Evolutionary conservation across 2,329 filamentous ascomycete species (phyloP).

Genomic region (Chaetomiaceae sp.): DNA sequence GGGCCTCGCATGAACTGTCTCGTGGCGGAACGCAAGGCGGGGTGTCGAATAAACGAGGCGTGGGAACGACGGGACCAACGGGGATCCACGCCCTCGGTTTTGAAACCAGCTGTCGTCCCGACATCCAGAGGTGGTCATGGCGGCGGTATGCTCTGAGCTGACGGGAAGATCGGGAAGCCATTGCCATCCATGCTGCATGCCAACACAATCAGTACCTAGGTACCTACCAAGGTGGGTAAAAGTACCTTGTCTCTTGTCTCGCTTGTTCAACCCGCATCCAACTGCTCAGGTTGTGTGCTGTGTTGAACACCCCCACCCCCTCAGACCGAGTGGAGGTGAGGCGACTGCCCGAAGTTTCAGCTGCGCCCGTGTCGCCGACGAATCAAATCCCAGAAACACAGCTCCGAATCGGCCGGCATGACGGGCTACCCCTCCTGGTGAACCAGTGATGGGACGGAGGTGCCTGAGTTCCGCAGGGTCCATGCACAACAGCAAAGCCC

Average conservation of each 20-base stretch:
- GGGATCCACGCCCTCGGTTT: not conserved
- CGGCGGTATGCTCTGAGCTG: not conserved
- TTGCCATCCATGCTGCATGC: too few species aligned
- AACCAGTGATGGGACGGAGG: constrained; percentile 15
- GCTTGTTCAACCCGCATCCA: too few species aligned
- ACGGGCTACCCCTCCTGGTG: constrained; percentile 9
- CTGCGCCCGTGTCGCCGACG: not conserved
- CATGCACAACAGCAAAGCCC: constrained; percentile 2
- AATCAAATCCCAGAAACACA: constrained; percentile 1
- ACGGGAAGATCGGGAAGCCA: too few species aligned
- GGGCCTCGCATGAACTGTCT: not conserved
- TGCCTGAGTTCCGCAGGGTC: constrained; percentile 1
- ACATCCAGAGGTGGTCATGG: not conserved
- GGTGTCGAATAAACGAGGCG: constrained; percentile 2
- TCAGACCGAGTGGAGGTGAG: not conserved
- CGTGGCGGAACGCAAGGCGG: constrained; percentile 1
- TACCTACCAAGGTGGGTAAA: too few species aligned
- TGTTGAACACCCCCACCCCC: not conserved
- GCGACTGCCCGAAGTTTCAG: constrained; percentile 1
- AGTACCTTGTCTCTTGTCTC: too few species aligned
- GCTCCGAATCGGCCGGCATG: constrained; percentile 3
- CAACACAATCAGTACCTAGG: too few species aligned
- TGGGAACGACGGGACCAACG: not conserved
- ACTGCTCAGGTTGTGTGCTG: not conserved
- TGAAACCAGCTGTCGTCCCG: not conserved